These are phyloP conservation scores for Nemania sp. DNA, from an alignment of 2,329 filamentous ascomycete species.

Conservation along the genomic window DNA sequence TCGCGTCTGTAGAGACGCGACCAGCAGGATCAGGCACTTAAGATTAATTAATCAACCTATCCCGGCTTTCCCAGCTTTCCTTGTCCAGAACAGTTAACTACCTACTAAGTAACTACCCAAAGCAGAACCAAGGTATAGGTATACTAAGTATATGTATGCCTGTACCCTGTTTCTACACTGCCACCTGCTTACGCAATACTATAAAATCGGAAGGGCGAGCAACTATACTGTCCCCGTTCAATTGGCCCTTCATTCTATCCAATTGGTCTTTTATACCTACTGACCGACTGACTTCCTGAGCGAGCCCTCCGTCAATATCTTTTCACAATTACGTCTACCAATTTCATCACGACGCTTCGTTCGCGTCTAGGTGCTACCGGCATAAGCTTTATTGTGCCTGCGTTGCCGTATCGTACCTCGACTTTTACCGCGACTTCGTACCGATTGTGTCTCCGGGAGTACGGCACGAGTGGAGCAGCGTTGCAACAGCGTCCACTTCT, in stretches of 20 bases:
- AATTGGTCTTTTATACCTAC: neutral
- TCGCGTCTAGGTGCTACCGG: conserved; percentile 37
- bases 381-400: neutral
- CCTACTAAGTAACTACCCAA: too few species aligned
- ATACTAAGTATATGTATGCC: too few species aligned
- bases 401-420: conserved; percentile 5
- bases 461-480: conserved; percentile 9
- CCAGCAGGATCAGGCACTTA: too few species aligned
- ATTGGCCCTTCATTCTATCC: neutral
- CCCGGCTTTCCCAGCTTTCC: too few species aligned
- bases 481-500: neutral
- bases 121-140: too few species aligned
- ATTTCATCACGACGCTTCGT: conserved; percentile 19
- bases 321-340: conserved; percentile 11
- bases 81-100: too few species aligned
- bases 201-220: neutral
- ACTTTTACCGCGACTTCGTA: conserved; percentile 11
- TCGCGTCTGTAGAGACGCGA: conserved; percentile 31
- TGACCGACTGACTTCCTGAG: neutral
- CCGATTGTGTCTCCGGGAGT: neutral
- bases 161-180: neutral
- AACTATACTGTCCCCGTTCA: neutral
- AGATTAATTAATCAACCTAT: neutral
- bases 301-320: neutral
- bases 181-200: neutral